phyloP scores from a whole-genome alignment of 2,329 filamentous ascomycete species.

The Bipolaris victoriae region DNA sequence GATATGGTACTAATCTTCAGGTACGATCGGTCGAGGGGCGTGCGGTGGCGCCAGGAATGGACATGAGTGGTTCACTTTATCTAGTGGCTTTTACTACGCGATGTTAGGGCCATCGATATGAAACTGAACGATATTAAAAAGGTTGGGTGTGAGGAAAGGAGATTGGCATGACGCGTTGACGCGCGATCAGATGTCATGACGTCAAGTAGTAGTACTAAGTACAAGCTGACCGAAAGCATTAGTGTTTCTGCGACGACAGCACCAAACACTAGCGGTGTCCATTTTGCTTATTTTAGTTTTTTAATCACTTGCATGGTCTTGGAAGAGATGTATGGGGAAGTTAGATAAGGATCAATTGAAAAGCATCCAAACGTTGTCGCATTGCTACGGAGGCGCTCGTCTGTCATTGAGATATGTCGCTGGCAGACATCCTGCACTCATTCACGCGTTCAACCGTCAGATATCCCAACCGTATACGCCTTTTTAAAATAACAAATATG shows the following conservation, averaged over 20 bases:
- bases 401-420: slow-evolving; percentile 13
- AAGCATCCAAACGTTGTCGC: slow-evolving; percentile 9
- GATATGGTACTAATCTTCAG: slow-evolving; percentile 18
- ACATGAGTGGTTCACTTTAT: neutral
- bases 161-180: slow-evolving; percentile 3
- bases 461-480: slow-evolving; percentile 14
- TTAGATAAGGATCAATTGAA: slow-evolving; percentile 1
- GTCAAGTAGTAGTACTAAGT: neutral
- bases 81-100: neutral
- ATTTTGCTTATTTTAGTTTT: neutral
- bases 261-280: neutral
- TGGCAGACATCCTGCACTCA: slow-evolving; percentile 12
- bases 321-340: neutral
- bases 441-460: slow-evolving; percentile 13
- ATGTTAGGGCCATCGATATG: slow-evolving; percentile 6
- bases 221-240: neutral
- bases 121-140: slow-evolving; percentile 2
- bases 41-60: neutral
- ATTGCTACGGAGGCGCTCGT: slow-evolving; percentile 17
- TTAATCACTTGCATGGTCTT: neutral
- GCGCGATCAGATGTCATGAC: slow-evolving; percentile 12
- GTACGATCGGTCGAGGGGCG: slow-evolving; percentile 15
- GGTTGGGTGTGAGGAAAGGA: slow-evolving; percentile 5
- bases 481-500: slow-evolving; percentile 12
- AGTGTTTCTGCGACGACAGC: neutral